Percentiles rank a stretch among this genome's conserved stretches.
Conservation (phyloP, 345 rosid genomes). For the Luvunga scandens region DNA sequence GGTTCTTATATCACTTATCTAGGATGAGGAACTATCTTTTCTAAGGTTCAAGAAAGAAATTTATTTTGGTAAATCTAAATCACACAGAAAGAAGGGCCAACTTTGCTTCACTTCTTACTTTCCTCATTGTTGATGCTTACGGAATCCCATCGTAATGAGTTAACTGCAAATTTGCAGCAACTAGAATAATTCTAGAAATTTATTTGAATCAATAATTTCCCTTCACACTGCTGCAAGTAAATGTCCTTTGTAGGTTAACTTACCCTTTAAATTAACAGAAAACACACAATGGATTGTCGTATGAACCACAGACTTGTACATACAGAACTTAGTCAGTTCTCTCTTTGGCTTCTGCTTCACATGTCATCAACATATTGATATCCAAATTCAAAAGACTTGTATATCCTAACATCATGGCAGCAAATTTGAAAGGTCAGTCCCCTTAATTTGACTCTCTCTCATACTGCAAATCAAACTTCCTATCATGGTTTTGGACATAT, state of each 20-base stretch:
- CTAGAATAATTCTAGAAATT: background rate
- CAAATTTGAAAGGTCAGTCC: background rate
- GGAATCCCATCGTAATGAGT: background rate
- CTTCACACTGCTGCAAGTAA: background rate
- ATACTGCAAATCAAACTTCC: background rate
- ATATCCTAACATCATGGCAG: background rate
- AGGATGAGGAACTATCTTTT: background rate
- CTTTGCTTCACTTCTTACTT: background rate
- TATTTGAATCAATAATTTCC: background rate
- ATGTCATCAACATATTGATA: background rate
- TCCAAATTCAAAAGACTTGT: background rate
- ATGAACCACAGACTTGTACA: background rate
- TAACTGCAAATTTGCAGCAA: background rate
- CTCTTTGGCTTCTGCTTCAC: background rate
- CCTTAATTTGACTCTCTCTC: background rate
- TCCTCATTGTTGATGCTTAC: background rate
- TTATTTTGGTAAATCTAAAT: background rate
- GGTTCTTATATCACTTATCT: no score
- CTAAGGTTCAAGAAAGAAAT: background rate
- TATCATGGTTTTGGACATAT: background rate
- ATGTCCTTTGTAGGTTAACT: background rate
- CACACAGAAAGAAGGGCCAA: background rate
- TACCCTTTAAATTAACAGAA: background rate
- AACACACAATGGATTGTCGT: background rate
- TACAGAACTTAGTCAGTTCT: background rate